These are phyloP conservation scores for Spathaspora sp. DNA, from an alignment of 805 yeast species.

Conservation along the genomic window DNA sequence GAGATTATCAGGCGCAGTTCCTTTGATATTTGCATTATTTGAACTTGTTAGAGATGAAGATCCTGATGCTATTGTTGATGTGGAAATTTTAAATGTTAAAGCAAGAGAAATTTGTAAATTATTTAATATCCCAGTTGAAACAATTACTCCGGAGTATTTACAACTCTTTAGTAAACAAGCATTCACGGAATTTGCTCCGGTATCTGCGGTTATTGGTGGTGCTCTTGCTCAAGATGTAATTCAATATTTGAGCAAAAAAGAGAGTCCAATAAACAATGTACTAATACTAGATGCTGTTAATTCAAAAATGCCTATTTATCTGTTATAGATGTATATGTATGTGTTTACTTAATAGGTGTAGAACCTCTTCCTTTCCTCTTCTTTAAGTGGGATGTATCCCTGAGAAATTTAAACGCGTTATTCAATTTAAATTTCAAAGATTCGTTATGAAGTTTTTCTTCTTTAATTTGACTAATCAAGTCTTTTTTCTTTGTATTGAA, in stretches of 20 bases:
- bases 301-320: conserved; percentile 75
- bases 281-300: conserved; percentile 70
- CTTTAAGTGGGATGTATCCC: conserved; percentile 38
- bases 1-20: conserved; percentile 53
- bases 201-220: conserved; percentile 87
- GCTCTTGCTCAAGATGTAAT: conserved; percentile 86
- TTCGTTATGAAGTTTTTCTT: conserved; percentile 20
- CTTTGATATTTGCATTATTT: conserved; percentile 56
- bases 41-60: conserved; percentile 29
- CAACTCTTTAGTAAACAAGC: conserved; percentile 45
- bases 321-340: conserved; percentile 25
- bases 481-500: conserved; percentile 19
- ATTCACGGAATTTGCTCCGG: conserved; percentile 71
- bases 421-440: conserved; percentile 24
- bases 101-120: conserved; percentile 29
- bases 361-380: conserved; percentile 39
- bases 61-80: conserved; percentile 21
- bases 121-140: conserved; percentile 35
- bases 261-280: conserved; percentile 79
- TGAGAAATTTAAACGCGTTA: conserved; percentile 30
- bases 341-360: conserved; percentile 24
- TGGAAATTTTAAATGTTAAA: conserved; percentile 21
- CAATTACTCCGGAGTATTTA: conserved; percentile 40
- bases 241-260: conserved; percentile 71
- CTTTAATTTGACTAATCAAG: conserved; percentile 18